These are phyloP conservation scores for Glarea lozoyensis DNA, from an alignment of 495 filamentous ascomycete species.

Conservation along the genomic window DNA sequence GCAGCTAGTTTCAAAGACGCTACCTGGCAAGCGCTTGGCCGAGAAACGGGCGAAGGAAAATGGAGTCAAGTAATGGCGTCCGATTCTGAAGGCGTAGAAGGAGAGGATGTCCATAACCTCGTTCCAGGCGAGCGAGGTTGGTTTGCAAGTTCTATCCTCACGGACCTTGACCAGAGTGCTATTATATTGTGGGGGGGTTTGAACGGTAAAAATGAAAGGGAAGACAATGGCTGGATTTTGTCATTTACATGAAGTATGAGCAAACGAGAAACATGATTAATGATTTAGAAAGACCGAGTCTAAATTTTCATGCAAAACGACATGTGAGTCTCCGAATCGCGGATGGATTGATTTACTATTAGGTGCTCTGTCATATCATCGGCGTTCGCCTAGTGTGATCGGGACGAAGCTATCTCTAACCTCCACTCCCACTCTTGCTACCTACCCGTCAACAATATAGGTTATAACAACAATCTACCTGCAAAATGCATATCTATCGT, in stretches of 20 bases:
- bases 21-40: slow-evolving; percentile 42
- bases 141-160: slow-evolving; percentile 37
- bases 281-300: no score
- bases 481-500: background rate
- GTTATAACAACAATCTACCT: background rate
- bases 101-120: slow-evolving; percentile 14
- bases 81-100: slow-evolving; percentile 27
- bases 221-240: slow-evolving; percentile 49
- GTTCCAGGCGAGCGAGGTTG: slow-evolving; percentile 37
- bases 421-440: slow-evolving; percentile 1
- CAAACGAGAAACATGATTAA: no score
- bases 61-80: slow-evolving; percentile 30
- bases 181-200: slow-evolving; percentile 46
- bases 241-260: slow-evolving; percentile 32
- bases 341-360: background rate
- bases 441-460: background rate
- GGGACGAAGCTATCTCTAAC: slow-evolving; percentile 2
- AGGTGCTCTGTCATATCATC: background rate
- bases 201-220: slow-evolving; percentile 29
- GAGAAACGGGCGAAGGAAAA: slow-evolving; percentile 38
- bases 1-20: slow-evolving; percentile 44
- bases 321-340: background rate
- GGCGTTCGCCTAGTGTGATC: background rate
- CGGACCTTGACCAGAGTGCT: slow-evolving; percentile 38
- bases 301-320: no score